phyloP scores from a whole-genome alignment of 768 basidiomycete species.

The Panus rudis region DNA sequence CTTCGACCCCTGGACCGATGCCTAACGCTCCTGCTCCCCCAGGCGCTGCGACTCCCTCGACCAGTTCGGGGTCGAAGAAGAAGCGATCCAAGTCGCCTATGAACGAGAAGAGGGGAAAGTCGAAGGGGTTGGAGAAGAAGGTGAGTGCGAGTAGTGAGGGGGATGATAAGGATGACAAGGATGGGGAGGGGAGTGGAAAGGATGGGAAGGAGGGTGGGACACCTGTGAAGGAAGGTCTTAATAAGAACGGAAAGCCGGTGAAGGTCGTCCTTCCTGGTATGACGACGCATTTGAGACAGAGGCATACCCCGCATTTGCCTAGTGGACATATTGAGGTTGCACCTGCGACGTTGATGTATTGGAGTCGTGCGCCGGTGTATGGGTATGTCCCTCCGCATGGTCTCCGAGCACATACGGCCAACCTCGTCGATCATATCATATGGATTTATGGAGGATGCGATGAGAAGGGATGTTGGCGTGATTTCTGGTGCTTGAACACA shows the following conservation, averaged over 20 bases:
- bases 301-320: constrained; percentile 51
- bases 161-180: constrained; percentile 8
- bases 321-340: constrained; percentile 53
- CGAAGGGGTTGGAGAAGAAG: not conserved
- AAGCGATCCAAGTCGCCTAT: not conserved
- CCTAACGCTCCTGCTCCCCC: constrained; percentile 4
- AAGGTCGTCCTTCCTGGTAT: constrained; percentile 2
- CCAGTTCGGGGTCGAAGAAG: constrained; percentile 5
- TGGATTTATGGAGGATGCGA: constrained; percentile 93
- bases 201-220: constrained; percentile 10
- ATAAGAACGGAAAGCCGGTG: constrained; percentile 6
- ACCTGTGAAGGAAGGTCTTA: too few species aligned
- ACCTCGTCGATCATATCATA: constrained; percentile 71
- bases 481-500: constrained; percentile 81
- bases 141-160: constrained; percentile 7
- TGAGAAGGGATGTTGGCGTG: constrained; percentile 63
- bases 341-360: constrained; percentile 76
- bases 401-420: constrained; percentile 80
- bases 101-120: constrained; percentile 6
- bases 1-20: not conserved
- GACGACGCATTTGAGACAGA: constrained; percentile 29
- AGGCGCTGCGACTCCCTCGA: not conserved
- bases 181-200: constrained; percentile 8
- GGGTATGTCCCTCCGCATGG: constrained; percentile 58
- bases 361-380: constrained; percentile 78